Base-by-base conservation (phyloP, 305 asterid genomes). In the Caryopteris hybrid region DNA sequence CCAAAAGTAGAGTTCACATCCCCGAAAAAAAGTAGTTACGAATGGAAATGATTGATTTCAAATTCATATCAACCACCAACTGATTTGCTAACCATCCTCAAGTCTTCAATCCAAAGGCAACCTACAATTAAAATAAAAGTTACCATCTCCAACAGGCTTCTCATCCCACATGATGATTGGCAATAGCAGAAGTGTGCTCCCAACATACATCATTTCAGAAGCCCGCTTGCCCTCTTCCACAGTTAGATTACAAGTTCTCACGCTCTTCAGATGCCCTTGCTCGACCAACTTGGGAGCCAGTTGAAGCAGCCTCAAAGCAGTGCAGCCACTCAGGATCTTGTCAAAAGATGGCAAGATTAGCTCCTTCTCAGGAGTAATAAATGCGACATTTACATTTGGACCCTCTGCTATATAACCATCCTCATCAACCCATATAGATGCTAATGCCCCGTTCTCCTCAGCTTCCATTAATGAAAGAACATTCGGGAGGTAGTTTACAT, bases 311-410 rank as follows among this genome's bases (percentile, higher is more conserved):
- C 98, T 85, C 78, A 77, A 2, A 0, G 98, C 92, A 3, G 98
- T 90, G 84, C 96, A 90, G n/a, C 98, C 98, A 3, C 85, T 73
- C 21, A 92, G 58, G 51, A 92, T 86, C 72, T 83, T 92, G 33
- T 92, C 96, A 25, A 92, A 90, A 4, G 12, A 8, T 0, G 96
- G 98, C 76, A 88, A 48, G 21, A 92, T 29, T 18, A 92, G 95
- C 79, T 90, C 98, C 39, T 71, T 78, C 11, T 85, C 87, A 0
- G 21, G 73, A 9, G 87, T 86, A 47, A 92, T 48, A 46, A 92
- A 86, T 22, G 95, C 98, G n/a, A 90, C 97, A 8, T 92, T 92
- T 65, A 92, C 89, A 16, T 88, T 92, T 5, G 98, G 98, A 21
- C 98, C 97, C 81, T 90, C 97, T 0, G 98, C 97, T 4, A 92